Evolutionary conservation across 78 protist species (phyloP).

Genomic region (Dictyostelium brefeldianum): DNA sequence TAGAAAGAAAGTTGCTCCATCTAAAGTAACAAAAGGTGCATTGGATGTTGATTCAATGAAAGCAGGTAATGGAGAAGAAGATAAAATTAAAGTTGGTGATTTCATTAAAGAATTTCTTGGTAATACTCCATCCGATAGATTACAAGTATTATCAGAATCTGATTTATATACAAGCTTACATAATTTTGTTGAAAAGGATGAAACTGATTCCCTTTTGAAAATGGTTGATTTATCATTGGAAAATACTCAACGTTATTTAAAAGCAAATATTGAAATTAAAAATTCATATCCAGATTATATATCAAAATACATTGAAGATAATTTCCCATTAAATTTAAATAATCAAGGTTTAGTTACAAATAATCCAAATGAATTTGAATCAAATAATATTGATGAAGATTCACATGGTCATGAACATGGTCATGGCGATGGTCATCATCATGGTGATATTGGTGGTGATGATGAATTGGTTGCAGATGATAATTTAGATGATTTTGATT

Average conservation of each 20-base stretch:
- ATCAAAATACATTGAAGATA: not conserved
- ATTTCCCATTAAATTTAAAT: conserved; percentile 39
- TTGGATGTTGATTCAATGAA: not conserved
- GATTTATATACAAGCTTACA: conserved; percentile 64
- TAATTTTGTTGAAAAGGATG: conserved; percentile 82
- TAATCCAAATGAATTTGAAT: conserved; percentile 22
- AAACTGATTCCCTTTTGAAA: conserved; percentile 46
- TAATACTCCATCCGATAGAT: conserved; percentile 50
- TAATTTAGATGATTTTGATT: not conserved
- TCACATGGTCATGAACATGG: conserved; percentile 49
- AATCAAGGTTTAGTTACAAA: not conserved
- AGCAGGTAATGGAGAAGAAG: not conserved
- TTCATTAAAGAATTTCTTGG: conserved; percentile 60
- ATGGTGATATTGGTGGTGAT: not conserved
- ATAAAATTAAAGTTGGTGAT: conserved; percentile 77
- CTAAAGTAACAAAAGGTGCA: not conserved
- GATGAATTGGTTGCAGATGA: not conserved
- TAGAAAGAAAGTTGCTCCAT: conserved; percentile 42
- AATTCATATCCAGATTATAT: conserved; percentile 39
- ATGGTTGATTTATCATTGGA: conserved; percentile 37
- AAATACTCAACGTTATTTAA: not conserved
- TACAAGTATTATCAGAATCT: conserved; percentile 51
- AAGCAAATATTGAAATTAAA: not conserved
- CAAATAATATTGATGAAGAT: conserved; percentile 1
- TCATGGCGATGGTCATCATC: conserved; percentile 9